Evolutionary conservation across 2,329 filamentous ascomycete genomes (phyloP).

Genomic region (Herpotrichia juniperi): DNA sequence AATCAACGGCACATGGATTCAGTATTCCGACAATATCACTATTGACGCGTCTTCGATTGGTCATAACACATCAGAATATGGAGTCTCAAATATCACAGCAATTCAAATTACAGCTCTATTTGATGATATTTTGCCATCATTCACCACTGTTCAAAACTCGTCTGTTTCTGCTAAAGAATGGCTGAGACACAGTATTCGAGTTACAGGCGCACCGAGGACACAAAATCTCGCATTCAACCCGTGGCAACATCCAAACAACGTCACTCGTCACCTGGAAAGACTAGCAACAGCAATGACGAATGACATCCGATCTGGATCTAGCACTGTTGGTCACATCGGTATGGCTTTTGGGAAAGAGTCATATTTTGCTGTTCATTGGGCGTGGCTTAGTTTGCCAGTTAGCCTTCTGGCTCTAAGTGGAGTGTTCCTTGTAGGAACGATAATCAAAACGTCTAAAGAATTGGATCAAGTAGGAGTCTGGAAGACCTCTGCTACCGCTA

Average conservation of each 20-base stretch:
- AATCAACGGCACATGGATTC: not conserved
- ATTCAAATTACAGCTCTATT: constrained; percentile 13
- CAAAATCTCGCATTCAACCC: constrained; percentile 3
- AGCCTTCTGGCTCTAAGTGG: constrained; percentile 11
- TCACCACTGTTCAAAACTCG: not conserved
- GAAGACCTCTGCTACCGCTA: constrained; percentile 24
- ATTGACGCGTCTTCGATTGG: constrained; percentile 1
- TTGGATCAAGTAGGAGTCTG: constrained; percentile 9
- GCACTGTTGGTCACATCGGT: constrained; percentile 11
- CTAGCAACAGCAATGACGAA: constrained; percentile 3
- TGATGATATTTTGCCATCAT: constrained; percentile 18
- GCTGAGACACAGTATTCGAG: not conserved
- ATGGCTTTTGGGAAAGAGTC: constrained; percentile 15
- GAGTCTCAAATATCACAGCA: constrained; percentile 13
- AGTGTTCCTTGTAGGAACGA: constrained; percentile 14
- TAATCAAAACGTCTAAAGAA: constrained; percentile 10
- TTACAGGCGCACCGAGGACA: not conserved
- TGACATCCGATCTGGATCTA: constrained; percentile 9
- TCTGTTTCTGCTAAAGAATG: constrained; percentile 2
- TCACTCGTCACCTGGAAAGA: constrained; percentile 11
- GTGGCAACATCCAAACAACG: constrained; percentile 3
- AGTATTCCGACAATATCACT: constrained; percentile 12
- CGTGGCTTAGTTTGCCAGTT: constrained; percentile 19
- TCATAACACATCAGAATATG: constrained; percentile 5
- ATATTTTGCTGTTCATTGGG: constrained; percentile 19